Base-by-base conservation (phyloP, 1,284 basidiomycete genomes). In the Peniophora sp. region DNA sequence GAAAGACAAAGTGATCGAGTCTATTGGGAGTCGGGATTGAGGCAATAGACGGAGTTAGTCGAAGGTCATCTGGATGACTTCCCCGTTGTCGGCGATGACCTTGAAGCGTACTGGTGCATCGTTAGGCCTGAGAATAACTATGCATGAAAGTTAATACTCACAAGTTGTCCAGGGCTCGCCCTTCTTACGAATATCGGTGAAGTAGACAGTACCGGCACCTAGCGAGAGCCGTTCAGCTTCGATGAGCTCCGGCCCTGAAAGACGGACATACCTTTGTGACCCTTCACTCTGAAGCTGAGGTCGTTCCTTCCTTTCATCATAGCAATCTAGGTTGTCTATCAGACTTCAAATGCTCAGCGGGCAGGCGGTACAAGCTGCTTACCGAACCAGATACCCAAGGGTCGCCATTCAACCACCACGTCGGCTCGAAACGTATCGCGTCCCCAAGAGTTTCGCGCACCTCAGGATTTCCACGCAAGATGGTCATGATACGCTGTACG, bases 171-270 rank as follows among this genome's bases (percentile, higher is more conserved):
- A 90, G 0, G 77, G 75, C 43, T 77, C 68, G 3, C 86, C 87
- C 60, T 89, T 89, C n/a, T 75, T 83, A 45, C 87, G 74, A 53
- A 89, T 83, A 61, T 85, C 89, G 5, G 87, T 89, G 63, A 89
- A 89, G 61, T 89, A 89, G 0, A 89, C 63, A 6, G 85, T 89
- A 5, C 87, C 87, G 14, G 79, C 71, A 17, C 77, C 85, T 88
- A 53, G 2, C 20, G 52, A 47, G 5, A 14, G 12, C 8, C 2
- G 22, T 20, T 56, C 12, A 50, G 50, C 16, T 11, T 34, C 34
- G 17, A 19, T 48, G 3, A 48, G 35, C n/a, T 10, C 12, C 43
- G 36, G 12, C 12, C 12, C 19, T 17, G 12, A 8, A 25, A 45
- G 14, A 9, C 1, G 39, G 70, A 39, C 22, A n/a, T n/a, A 79